phyloP scores from a whole-genome alignment of 148 eudicot genomes.

The Rhododendron kiyosumense region DNA sequence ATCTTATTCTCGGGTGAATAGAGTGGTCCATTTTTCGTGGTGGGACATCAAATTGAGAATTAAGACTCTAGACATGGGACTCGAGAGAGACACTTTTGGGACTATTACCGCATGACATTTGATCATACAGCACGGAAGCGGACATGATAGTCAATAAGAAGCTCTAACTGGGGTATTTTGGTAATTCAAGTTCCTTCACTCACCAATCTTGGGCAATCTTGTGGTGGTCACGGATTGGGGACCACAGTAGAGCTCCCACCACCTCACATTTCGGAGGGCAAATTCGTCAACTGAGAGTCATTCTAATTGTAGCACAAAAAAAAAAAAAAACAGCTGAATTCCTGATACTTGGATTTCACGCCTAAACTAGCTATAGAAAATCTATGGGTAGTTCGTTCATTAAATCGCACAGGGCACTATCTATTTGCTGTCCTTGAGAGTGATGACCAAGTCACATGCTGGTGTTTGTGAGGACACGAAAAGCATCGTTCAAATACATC shows the following conservation, averaged over 20 bases:
- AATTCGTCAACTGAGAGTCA: not conserved
- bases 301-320: not conserved
- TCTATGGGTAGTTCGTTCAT: not conserved
- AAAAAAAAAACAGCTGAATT: no score
- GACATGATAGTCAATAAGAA: not conserved
- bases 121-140: not conserved
- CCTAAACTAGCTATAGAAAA: not conserved
- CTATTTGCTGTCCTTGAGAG: not conserved
- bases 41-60: not conserved
- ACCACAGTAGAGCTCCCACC: not conserved
- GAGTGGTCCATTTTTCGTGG: not conserved
- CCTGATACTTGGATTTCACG: no score
- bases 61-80: not conserved
- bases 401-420: not conserved
- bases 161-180: constrained; percentile 1
- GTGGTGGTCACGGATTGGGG: not conserved
- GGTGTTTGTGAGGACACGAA: no score
- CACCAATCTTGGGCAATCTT: not conserved
- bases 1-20: not conserved
- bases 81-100: not conserved
- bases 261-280: constrained; percentile 11
- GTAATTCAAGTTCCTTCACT: not conserved
- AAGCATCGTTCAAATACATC: no score
- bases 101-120: not conserved
- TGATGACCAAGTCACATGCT: not conserved